Evolutionary conservation across 805 yeast genomes (phyloP), one percentile per base, ranked within the genome.

Genomic region (Jamesozyma lodderae): DNA sequence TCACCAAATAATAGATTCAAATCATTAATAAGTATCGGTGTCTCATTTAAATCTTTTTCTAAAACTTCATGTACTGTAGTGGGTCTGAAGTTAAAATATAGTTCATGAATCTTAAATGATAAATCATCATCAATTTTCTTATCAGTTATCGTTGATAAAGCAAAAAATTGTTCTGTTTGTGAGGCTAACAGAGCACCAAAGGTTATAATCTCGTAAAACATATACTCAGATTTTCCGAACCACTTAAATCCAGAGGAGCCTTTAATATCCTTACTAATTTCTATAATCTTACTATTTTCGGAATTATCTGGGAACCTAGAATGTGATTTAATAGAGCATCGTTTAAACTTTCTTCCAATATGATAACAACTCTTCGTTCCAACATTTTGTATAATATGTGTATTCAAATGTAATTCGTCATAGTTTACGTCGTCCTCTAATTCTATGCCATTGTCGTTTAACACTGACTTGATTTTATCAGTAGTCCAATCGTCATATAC

Each of bases 1-100:
- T 57, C 53, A 1, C 94, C 94, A 62, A 77, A 87, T 25, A 88
- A 60, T 1, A 85, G 68, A 45, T 82, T 85, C 10, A 86, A 49
- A 11, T 70, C 83, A 6, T 77, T 71, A 6, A 80, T 56, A 1
- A 77, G 3, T n/a, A 10, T 7, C 11, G 28, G 28, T 13, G 8
- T 16, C 11, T 24, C 14, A 6, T 23, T 16, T 11, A 21, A 4
- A 31, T 7, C 28, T 9, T 24, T 6, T 26, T 15, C 10, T 20
- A 37, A 19, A n/a, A 31, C 10, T 8, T 24, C 11, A 13, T 37
- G 18, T 7, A 31, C 6, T 5, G 27, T 11, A 3, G 8, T 22
- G 16, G 24, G 3, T 15, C 32, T 9, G 22, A 37, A 37, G 17
- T 29, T 31, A 16, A 37, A 37, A n/a, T 37, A 15, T 7, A 37